Base-by-base conservation (phyloP, 306 rosid species). In the Herpetospermum pedunculosum region DNA sequence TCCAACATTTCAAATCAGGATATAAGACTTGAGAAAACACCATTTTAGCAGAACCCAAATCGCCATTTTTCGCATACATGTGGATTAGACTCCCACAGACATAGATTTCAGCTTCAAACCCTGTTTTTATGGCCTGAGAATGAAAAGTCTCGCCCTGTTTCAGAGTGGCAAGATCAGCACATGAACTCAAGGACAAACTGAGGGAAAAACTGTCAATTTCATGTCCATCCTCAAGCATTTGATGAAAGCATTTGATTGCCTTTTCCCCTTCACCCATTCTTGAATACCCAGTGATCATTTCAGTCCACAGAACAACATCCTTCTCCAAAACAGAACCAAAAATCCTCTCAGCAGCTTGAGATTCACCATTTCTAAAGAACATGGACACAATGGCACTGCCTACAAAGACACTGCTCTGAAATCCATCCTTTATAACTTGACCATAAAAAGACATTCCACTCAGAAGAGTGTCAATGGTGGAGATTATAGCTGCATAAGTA, bases 1-100 rank as follows among this genome's bases (percentile, higher is more conserved):
- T 93, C 89, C 91, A 91, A 73, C 96, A 91, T 84, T 81, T 89
- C 81, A 93, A 83, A 82, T 93, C 97, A 28, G 92, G 90, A 59
- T 60, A 48, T 46, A 75, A 25, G 65, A 84, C 92, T 59, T 63
- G 84, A 49, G 84, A 89, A 84, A 93, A 90, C 75, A 84, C 70
- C 47, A 65, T 47, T 62, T 59, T 19, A 72, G 97, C 92, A 44
- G 85, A 81, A 72, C 76, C 75, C 71, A 93, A 87, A 80, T 65
- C 25, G 47, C 97, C 98, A 34, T 85, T 93, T 88, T 93, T 93
- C 41, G 92, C 84, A 78, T 93, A 89, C 96, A 93, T 84, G 79
- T 93, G 94, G 29, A 91, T 78, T 53, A 91, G 84, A 85, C 97
- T 93, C 52, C 96, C 97, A 48, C 83, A 85, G 47, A 93, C 90